Evolutionary conservation across 306 rosid species (phyloP).

Genomic region (Cucurbita maxima): DNA sequence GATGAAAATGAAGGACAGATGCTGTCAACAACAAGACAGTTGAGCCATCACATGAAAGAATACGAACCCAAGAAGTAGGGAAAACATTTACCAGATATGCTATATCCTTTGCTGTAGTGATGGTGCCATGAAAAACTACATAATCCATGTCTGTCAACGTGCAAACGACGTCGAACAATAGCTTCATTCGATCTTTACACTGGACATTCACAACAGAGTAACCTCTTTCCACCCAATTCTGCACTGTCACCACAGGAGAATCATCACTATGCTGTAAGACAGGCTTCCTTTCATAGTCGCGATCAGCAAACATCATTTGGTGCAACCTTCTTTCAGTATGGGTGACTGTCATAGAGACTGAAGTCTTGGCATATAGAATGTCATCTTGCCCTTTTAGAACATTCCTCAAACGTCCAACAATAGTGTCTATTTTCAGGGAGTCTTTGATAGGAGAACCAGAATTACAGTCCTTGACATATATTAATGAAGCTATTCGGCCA

Average conservation of each 20-base stretch:
- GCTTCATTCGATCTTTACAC: slow-evolving; percentile 75
- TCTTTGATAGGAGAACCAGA: slow-evolving; percentile 69
- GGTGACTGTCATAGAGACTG: slow-evolving; percentile 44
- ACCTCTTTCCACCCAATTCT: slow-evolving; percentile 74
- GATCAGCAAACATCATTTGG: slow-evolving; percentile 87
- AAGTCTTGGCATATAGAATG: slow-evolving; percentile 64
- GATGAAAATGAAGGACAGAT: background rate
- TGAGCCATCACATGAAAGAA: background rate
- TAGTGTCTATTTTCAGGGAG: slow-evolving; percentile 38
- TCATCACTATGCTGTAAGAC: slow-evolving; percentile 27
- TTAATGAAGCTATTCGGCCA: slow-evolving; percentile 74
- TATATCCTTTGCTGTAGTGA: slow-evolving; percentile 29
- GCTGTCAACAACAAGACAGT: background rate
- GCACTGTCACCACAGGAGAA: slow-evolving; percentile 43
- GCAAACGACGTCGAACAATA: slow-evolving; percentile 69
- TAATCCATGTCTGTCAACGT: slow-evolving; percentile 91
- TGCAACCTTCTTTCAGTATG: slow-evolving; percentile 86
- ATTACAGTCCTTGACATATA: slow-evolving; percentile 44
- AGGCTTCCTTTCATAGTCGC: slow-evolving; percentile 71
- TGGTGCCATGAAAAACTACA: slow-evolving; percentile 83
- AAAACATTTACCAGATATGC: slow-evolving; percentile 45
- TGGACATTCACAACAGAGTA: slow-evolving; percentile 83
- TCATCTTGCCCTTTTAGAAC: slow-evolving; percentile 79
- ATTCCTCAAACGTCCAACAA: slow-evolving; percentile 62
- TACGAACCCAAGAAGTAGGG: background rate